A percentile compares a stretch with the other conserved stretches of the same genome.
phyloP scores from a whole-genome alignment of 345 rosid genomes.

The Hibiscus tridactylites region DNA sequence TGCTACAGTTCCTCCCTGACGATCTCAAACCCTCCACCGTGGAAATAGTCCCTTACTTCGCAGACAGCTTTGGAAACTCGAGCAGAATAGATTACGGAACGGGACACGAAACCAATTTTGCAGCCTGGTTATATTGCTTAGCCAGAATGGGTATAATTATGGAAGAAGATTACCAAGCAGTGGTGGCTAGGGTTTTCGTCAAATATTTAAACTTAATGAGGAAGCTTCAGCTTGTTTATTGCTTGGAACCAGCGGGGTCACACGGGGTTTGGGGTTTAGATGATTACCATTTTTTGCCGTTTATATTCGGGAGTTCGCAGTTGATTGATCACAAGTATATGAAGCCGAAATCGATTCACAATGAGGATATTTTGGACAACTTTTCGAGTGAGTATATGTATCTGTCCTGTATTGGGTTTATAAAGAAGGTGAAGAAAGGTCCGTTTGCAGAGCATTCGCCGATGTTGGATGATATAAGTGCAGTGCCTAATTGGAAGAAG shows the following conservation, averaged over 20 bases:
- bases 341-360: slow-evolving; percentile 93
- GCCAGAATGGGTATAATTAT: slow-evolving; percentile 62
- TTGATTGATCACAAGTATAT: slow-evolving; percentile 87
- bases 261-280: slow-evolving; percentile 99
- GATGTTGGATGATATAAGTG: slow-evolving; percentile 85
- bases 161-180: slow-evolving; percentile 80
- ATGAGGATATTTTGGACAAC: slow-evolving; percentile 82
- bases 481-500: slow-evolving; percentile 89
- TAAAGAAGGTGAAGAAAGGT: slow-evolving; percentile 93
- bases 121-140: slow-evolving; percentile 88
- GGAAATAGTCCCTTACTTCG: slow-evolving; percentile 74
- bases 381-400: slow-evolving; percentile 76
- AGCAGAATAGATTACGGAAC: slow-evolving; percentile 90
- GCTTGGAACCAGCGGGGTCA: slow-evolving; percentile 91
- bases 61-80: slow-evolving; percentile 78
- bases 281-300: slow-evolving; percentile 96
- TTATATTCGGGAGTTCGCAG: slow-evolving; percentile 87
- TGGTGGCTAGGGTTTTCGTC: slow-evolving; percentile 70
- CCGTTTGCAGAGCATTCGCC: slow-evolving; percentile 88
- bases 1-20: slow-evolving; percentile 55
- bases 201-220: slow-evolving; percentile 79
- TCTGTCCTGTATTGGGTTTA: slow-evolving; percentile 69
- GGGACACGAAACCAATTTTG: slow-evolving; percentile 88
- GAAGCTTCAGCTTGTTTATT: slow-evolving; percentile 70
- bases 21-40: slow-evolving; percentile 45